Conservation (phyloP, 208 protist species). For the Acanthamoeba lenticulata region DNA sequence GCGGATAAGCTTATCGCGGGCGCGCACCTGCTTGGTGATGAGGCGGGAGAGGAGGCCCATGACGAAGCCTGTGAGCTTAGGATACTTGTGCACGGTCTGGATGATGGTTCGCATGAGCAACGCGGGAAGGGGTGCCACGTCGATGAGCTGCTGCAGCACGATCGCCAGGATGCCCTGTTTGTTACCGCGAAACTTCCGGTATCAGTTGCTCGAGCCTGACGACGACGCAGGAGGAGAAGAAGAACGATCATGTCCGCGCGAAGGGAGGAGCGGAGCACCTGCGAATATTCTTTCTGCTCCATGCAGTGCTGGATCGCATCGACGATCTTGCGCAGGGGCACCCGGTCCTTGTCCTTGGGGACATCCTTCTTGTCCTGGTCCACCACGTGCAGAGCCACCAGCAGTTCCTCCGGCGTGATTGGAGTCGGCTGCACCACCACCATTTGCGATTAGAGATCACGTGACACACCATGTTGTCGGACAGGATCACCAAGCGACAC, state of each 20-base stretch:
- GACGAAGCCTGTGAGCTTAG: slow-evolving; percentile 23
- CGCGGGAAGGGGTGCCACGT: background rate
- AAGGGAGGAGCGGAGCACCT: background rate
- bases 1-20: no score
- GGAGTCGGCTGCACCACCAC: background rate
- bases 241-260: background rate
- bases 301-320: background rate
- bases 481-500: no score
- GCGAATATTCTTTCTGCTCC: background rate
- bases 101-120: slow-evolving; percentile 19
- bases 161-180: background rate
- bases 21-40: slow-evolving; percentile 5
- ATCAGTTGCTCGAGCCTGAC: no score
- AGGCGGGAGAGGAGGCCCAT: slow-evolving; percentile 6
- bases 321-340: background rate
- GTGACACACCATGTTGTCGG: no score
- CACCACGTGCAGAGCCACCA: slow-evolving; percentile 31
- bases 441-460: no score
- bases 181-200: no score
- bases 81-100: background rate
- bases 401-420: slow-evolving; percentile 13
- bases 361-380: slow-evolving; percentile 2
- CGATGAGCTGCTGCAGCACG: slow-evolving; percentile 37
- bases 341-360: background rate
- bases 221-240: background rate